Conservation (phyloP, 2,329 filamentous ascomycete species). For the Lasiodiplodia gonubiensis region DNA sequence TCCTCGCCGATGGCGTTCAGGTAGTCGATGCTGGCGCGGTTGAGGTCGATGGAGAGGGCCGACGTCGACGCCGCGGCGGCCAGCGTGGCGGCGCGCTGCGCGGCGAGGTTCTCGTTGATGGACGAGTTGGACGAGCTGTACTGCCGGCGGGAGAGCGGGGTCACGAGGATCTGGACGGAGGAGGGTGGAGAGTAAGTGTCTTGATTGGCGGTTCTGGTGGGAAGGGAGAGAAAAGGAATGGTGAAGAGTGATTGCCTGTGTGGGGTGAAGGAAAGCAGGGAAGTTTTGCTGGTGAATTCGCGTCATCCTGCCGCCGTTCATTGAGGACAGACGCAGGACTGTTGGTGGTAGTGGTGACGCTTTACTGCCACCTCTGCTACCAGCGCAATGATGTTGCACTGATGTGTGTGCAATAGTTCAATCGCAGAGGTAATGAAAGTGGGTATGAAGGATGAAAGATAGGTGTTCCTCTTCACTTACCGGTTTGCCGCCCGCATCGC, state of each 20-base stretch:
- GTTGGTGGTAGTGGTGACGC: not conserved
- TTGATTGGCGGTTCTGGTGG: not conserved
- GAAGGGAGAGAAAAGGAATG: not conserved
- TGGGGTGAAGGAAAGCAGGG: too few species aligned
- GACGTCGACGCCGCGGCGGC: not conserved
- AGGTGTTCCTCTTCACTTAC: constrained; percentile 16
- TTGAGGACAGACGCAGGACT: not conserved
- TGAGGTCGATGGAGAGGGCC: constrained; percentile 18
- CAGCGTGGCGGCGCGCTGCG: constrained; percentile 21
- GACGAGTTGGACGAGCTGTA: not conserved
- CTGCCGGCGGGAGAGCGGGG: constrained; percentile 23
- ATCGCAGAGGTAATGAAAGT: not conserved
- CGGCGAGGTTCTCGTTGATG: constrained; percentile 19
- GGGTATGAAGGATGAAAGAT: not conserved
- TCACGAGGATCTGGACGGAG: constrained; percentile 25
- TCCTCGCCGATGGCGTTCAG: constrained; percentile 25
- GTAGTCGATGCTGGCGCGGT: constrained; percentile 20
- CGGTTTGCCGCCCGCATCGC: constrained; percentile 42
- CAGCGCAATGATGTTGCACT: not conserved
- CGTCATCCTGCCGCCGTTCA: not conserved
- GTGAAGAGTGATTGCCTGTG: too few species aligned
- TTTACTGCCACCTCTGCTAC: not conserved
- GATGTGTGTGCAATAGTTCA: not conserved
- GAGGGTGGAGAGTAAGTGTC: not conserved
- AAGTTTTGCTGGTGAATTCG: not conserved